Evolutionary conservation across 371 early-diverging fungal species (phyloP).

Genomic region (Mucor sp.): DNA sequence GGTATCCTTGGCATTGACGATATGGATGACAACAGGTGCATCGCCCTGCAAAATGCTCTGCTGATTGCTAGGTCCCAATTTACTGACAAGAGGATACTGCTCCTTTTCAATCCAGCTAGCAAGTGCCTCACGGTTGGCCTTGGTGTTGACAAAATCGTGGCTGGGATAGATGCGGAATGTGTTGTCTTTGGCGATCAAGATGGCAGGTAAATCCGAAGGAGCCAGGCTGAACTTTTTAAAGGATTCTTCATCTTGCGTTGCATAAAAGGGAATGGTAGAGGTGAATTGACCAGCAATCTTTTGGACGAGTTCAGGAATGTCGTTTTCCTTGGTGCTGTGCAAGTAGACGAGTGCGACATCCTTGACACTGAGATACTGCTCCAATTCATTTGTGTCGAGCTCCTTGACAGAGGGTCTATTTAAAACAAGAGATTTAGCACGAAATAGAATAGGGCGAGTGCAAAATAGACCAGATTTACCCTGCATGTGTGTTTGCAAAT

Average conservation of each 20-base stretch:
- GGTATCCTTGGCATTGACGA: slow-evolving; percentile 24
- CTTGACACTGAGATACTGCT: slow-evolving; percentile 19
- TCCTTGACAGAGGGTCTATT: slow-evolving; percentile 32
- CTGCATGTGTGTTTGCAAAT: slow-evolving; percentile 48
- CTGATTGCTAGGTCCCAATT: slow-evolving; percentile 37
- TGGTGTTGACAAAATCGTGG: slow-evolving; percentile 30
- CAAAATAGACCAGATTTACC: slow-evolving; percentile 21
- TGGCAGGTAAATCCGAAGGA: slow-evolving; percentile 29
- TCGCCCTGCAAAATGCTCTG: slow-evolving; percentile 33
- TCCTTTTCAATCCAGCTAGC: slow-evolving; percentile 40
- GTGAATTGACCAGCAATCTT: slow-evolving; percentile 26
- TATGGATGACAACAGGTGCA: slow-evolving; percentile 30
- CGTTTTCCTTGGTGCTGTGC: slow-evolving; percentile 17
- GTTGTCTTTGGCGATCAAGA: slow-evolving; percentile 43
- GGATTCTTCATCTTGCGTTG: slow-evolving; percentile 27
- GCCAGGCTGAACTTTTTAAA: slow-evolving; percentile 25
- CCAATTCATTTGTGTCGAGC: slow-evolving; percentile 22
- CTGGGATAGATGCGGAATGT: slow-evolving; percentile 24
- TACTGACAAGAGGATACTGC: slow-evolving; percentile 39
- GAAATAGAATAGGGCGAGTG: not conserved
- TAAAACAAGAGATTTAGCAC: not conserved
- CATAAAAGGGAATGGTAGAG: slow-evolving; percentile 35
- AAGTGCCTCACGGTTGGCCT: slow-evolving; percentile 21
- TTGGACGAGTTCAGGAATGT: slow-evolving; percentile 21
- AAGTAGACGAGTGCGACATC: slow-evolving; percentile 41